Evolutionary conservation across 176 grass and related monocot genomes (phyloP).

Genomic region (Elymus sibiricus): DNA sequence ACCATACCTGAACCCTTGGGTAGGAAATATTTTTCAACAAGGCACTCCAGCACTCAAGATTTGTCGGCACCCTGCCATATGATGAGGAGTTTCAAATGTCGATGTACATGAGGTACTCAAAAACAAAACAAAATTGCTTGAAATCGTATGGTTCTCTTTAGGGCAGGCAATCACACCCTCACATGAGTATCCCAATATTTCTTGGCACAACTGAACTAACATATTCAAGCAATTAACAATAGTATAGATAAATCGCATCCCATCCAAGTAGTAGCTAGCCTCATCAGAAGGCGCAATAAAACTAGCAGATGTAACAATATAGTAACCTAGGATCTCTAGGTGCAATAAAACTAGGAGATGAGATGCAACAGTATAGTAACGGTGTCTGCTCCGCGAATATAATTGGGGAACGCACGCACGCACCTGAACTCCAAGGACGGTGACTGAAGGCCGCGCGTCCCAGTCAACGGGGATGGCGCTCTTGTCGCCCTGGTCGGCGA

Average conservation of each 20-base stretch:
- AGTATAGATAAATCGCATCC: too few relatives aligned
- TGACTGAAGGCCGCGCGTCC: constrained; percentile 82
- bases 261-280: too few relatives aligned
- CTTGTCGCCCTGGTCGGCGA: constrained; percentile 82
- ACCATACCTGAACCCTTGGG: too few relatives aligned
- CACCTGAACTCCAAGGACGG: constrained; percentile 90
- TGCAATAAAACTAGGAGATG: too few relatives aligned
- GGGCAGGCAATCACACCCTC: too few relatives aligned
- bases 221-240: not conserved
- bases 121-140: not conserved
- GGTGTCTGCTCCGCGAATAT: too few relatives aligned
- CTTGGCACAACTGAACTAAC: not conserved
- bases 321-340: too few relatives aligned
- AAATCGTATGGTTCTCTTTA: not conserved
- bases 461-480: constrained; percentile 80
- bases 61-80: constrained; percentile 75
- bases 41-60: constrained; percentile 89
- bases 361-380: too few relatives aligned
- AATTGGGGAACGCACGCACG: too few relatives aligned
- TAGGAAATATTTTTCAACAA: constrained; percentile 97
- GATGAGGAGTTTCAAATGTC: constrained; percentile 21
- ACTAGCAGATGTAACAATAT: constrained; percentile 38
- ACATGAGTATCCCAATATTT: not conserved
- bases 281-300: too few relatives aligned
- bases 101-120: not conserved